A percentile compares a stretch with the other conserved stretches of the same genome.
phyloP scores from a whole-genome alignment of 208 protist genomes.

The Wallacemonas sp. region DNA sequence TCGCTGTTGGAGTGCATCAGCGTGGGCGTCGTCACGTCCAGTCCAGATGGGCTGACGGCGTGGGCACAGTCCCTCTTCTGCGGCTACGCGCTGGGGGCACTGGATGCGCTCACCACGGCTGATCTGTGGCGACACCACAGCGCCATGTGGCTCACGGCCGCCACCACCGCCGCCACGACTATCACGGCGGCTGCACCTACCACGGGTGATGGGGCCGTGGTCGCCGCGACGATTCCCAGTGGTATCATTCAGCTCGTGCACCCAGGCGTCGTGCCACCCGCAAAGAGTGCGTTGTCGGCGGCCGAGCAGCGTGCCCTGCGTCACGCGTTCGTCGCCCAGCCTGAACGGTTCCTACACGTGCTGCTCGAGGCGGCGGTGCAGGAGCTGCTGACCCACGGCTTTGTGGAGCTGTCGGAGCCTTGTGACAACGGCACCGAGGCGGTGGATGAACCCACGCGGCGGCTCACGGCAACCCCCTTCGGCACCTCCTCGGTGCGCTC shows the following conservation, averaged over 20 bases:
- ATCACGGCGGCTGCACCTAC: not conserved
- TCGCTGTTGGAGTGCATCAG: constrained; percentile 83
- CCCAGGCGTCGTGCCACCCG: not conserved
- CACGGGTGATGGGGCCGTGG: too few species aligned
- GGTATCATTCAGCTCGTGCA: not conserved
- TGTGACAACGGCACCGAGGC: not conserved
- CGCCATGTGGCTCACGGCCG: not conserved
- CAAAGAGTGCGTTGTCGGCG: not conserved
- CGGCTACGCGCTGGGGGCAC: constrained; percentile 36
- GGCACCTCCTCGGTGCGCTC: constrained; percentile 73
- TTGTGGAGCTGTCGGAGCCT: not conserved
- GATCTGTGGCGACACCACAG: not conserved
- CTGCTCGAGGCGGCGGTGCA: not conserved
- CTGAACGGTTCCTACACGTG: not conserved
- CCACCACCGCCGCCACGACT: too few species aligned
- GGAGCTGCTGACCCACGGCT: not conserved
- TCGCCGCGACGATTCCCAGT: not conserved
- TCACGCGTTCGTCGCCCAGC: not conserved
- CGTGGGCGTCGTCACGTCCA: constrained; percentile 53
- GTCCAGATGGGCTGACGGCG: constrained; percentile 18
- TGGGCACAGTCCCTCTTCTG: constrained; percentile 59
- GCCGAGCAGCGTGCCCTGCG: not conserved
- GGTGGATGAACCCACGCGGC: too few species aligned
- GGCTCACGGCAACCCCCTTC: constrained; percentile 57
- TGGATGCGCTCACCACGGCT: constrained; percentile 26